These are phyloP conservation scores for Hysterangium stoloniferum DNA, from an alignment of 768 basidiomycete species.

Conservation along the genomic window DNA sequence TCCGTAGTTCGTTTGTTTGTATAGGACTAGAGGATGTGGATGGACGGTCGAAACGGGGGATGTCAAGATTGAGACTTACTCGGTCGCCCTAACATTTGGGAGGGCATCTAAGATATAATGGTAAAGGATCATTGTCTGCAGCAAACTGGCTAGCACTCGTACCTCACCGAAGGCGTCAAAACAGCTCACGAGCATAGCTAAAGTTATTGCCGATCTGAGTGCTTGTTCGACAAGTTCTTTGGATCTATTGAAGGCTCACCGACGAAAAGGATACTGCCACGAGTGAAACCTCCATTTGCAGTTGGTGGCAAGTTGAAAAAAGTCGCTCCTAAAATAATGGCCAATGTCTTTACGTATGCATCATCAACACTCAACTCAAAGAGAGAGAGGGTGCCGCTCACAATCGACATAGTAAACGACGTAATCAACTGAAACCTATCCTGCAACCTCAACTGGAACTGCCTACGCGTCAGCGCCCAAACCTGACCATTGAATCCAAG, in stretches of 20 bases:
- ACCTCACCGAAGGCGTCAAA: constrained; percentile 70
- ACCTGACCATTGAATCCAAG: constrained; percentile 73
- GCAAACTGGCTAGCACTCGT: constrained; percentile 17
- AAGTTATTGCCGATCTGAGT: constrained; percentile 21
- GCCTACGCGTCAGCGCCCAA: constrained; percentile 56
- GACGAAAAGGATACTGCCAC: constrained; percentile 72
- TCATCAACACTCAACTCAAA: constrained; percentile 8
- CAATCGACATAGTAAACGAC: constrained; percentile 52
- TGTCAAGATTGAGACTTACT: constrained; percentile 28
- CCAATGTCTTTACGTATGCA: constrained; percentile 32
- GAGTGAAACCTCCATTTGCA: constrained; percentile 78
- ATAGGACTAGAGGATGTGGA: constrained; percentile 1
- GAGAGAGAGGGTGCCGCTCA: constrained; percentile 31
- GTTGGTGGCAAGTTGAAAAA: constrained; percentile 68
- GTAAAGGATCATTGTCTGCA: neutral
- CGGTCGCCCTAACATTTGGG: constrained; percentile 74
- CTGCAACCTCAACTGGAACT: constrained; percentile 68
- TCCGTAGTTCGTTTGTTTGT: constrained; percentile 9
- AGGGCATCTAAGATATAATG: constrained; percentile 41
- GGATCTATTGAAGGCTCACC: constrained; percentile 8
- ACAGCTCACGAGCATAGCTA: constrained; percentile 55
- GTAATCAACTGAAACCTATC: constrained; percentile 73
- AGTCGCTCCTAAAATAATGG: constrained; percentile 65
- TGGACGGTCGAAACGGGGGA: neutral
- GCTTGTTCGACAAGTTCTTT: too few species aligned